Conservation (phyloP, 495 filamentous ascomycete genomes). For the Evansstolkia leycettana region DNA sequence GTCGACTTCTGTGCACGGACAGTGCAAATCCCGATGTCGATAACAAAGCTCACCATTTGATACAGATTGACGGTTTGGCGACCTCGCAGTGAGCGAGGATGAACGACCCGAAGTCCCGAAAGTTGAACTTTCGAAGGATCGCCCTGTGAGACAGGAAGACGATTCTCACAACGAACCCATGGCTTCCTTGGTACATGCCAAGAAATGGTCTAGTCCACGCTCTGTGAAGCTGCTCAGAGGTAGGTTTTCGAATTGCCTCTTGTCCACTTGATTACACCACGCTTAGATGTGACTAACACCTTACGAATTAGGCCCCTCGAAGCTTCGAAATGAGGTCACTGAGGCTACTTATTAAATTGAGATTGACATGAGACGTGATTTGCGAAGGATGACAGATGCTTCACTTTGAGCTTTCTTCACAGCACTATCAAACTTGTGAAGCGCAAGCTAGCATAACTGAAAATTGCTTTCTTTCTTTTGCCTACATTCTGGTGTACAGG, state of each 20-base stretch:
- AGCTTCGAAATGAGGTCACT: slow-evolving; percentile 26
- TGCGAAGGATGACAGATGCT: not conserved
- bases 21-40: not conserved
- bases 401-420: not conserved
- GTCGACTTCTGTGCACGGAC: slow-evolving; percentile 4
- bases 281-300: not conserved
- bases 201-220: slow-evolving; percentile 19
- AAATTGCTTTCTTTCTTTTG: not conserved
- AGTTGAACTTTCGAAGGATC: slow-evolving; percentile 49
- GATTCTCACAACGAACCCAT: slow-evolving; percentile 24
- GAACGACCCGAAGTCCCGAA: slow-evolving; percentile 57
- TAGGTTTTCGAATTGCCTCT: slow-evolving; percentile 6
- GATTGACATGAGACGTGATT: slow-evolving; percentile 16
- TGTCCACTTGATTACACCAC: not conserved
- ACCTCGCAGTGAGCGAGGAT: slow-evolving; percentile 87
- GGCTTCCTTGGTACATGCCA: slow-evolving; percentile 19
- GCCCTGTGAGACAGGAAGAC: slow-evolving; percentile 31
- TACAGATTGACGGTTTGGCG: slow-evolving; percentile 82
- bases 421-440: slow-evolving; percentile 9
- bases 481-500: too few species aligned
- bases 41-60: slow-evolving; percentile 1
- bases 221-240: slow-evolving; percentile 28
- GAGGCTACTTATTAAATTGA: slow-evolving; percentile 16
- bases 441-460: slow-evolving; percentile 8
- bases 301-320: slow-evolving; percentile 29